Conservation (phyloP, 129 eudicot genomes). For the Tagetes patula region DNA sequence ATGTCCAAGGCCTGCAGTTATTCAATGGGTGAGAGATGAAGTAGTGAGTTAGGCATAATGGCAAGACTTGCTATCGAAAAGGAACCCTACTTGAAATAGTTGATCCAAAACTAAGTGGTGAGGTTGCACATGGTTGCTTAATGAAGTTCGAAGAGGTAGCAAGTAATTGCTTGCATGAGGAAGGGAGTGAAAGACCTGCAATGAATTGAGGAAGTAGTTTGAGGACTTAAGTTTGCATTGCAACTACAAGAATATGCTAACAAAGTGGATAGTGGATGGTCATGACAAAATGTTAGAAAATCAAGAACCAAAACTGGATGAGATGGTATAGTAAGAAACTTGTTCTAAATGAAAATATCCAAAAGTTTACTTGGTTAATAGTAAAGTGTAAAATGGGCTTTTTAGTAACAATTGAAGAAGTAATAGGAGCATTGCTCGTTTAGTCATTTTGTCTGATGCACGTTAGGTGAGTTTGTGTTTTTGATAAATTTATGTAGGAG, state of each 20-base stretch:
- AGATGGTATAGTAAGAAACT: no score
- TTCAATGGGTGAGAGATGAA: constrained; percentile 33
- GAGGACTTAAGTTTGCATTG: constrained; percentile 56
- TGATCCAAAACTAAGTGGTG: constrained; percentile 47
- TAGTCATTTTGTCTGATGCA: no score
- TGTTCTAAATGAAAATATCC: no score
- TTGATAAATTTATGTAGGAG: no score
- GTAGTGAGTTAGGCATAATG: constrained; percentile 53
- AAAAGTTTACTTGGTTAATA: no score
- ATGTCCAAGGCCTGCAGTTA: constrained; percentile 51
- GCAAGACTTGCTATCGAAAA: constrained; percentile 20
- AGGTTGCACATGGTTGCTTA: constrained; percentile 42
- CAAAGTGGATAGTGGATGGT: background rate
- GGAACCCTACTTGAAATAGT: constrained; percentile 38
- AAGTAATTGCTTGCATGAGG: constrained; percentile 44
- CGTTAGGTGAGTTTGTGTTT: no score
- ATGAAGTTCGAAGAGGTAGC: constrained; percentile 44
- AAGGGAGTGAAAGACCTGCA: constrained; percentile 47
- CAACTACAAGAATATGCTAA: constrained; percentile 38
- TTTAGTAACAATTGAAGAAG: no score
- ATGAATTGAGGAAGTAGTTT: constrained; percentile 58
- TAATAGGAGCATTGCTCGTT: no score
- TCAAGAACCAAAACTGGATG: background rate
- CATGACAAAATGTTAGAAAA: background rate
- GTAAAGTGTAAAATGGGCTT: no score